Evolutionary conservation across 345 rosid species (phyloP).

Genomic region (Eucalyptus decipiens): DNA sequence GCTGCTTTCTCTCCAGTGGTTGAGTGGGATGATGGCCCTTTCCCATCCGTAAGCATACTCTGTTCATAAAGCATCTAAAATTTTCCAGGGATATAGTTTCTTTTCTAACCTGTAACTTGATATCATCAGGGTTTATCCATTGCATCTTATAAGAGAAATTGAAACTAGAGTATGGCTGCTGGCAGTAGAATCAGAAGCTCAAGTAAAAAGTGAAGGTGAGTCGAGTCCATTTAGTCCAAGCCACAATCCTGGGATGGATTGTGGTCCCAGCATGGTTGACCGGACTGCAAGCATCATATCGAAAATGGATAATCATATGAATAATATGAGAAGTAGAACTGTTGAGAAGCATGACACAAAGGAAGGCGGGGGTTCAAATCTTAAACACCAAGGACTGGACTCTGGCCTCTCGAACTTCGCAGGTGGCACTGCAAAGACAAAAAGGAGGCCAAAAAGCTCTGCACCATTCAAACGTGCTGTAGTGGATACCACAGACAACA

Average conservation of each 20-base stretch:
- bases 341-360: conserved; percentile 57
- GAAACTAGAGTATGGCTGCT: conserved; percentile 97
- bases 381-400: conserved; percentile 50
- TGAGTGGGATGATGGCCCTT: conserved; percentile 81
- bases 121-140: conserved; percentile 72
- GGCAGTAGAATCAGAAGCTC: conserved; percentile 97
- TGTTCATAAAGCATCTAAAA: not conserved
- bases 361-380: conserved; percentile 26
- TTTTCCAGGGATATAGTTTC: not conserved
- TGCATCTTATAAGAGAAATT: conserved; percentile 88
- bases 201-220: conserved; percentile 57
- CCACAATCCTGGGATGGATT: conserved; percentile 30
- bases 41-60: conserved; percentile 65
- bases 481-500: conserved; percentile 45
- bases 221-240: conserved; percentile 23
- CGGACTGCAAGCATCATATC: conserved; percentile 73
- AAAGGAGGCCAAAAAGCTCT: conserved; percentile 74
- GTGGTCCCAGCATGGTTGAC: conserved; percentile 60
- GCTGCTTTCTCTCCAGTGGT: conserved; percentile 92
- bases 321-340: conserved; percentile 40
- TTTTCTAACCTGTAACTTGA: conserved; percentile 8
- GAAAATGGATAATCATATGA: conserved; percentile 91
- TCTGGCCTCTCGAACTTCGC: conserved; percentile 17
- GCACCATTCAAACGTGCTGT: conserved; percentile 42
- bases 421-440: conserved; percentile 48